A percentile compares a stretch with the other conserved stretches of the same genome.
phyloP scores from a whole-genome alignment of 768 basidiomycete species.

The Bullera alba region DNA sequence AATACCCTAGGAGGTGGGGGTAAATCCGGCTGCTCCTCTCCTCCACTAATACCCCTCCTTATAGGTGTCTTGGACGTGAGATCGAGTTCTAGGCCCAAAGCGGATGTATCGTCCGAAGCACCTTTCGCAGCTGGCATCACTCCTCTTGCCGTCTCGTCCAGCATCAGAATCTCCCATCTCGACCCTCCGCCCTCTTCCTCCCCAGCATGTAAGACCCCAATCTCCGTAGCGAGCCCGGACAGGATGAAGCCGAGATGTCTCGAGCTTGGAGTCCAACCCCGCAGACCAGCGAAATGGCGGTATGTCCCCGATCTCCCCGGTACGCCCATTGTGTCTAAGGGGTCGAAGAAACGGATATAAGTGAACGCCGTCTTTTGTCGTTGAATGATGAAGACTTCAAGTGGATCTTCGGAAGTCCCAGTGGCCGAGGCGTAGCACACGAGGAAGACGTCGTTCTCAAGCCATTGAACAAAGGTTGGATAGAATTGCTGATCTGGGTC shows the following conservation, averaged over 20 bases:
- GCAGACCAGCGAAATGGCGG: slow-evolving; percentile 33
- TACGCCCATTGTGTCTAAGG: slow-evolving; percentile 43
- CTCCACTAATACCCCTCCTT: slow-evolving; percentile 41
- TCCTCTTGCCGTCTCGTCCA: slow-evolving; percentile 45
- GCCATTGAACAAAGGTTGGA: slow-evolving; percentile 45
- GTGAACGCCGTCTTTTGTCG: slow-evolving; percentile 33
- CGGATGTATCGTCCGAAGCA: slow-evolving; percentile 41
- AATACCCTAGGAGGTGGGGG: slow-evolving; percentile 40
- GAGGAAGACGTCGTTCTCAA: slow-evolving; percentile 49
- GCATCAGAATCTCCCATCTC: slow-evolving; percentile 36
- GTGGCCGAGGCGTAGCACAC: slow-evolving; percentile 37
- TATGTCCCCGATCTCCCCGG: slow-evolving; percentile 32
- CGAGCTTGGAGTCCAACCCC: slow-evolving; percentile 41
- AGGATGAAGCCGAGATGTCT: slow-evolving; percentile 45
- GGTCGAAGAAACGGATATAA: slow-evolving; percentile 43
- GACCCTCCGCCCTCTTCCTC: slow-evolving; percentile 17
- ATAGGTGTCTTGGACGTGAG: slow-evolving; percentile 35
- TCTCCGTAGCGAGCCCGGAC: slow-evolving; percentile 42
- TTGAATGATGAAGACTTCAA: slow-evolving; percentile 43
- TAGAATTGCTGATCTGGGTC: slow-evolving; percentile 4
- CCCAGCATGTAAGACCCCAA: slow-evolving; percentile 40
- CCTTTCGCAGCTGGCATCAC: slow-evolving; percentile 41
- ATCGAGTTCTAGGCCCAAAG: slow-evolving; percentile 46
- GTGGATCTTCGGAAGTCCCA: slow-evolving; percentile 35
- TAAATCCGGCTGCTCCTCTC: slow-evolving; percentile 38